Conservation (phyloP, 306 rosid species). For the Hippophae gyantsensis region DNA sequence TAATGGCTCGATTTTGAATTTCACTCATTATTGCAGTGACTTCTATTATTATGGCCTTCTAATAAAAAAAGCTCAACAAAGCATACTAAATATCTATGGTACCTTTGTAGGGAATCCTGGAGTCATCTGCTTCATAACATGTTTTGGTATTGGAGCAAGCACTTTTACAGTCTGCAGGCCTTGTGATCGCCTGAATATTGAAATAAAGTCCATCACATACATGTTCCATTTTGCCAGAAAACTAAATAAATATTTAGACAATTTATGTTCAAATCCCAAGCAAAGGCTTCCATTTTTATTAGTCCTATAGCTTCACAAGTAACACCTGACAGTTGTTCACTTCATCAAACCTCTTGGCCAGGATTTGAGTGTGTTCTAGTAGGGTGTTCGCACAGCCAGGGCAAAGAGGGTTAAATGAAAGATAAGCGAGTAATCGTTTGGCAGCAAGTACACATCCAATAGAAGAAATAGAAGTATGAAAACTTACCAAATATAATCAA, state of each 20-base stretch:
- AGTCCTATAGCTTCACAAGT: too few species aligned
- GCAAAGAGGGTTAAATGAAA: neutral
- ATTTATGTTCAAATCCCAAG: too few species aligned
- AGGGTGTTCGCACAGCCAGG: too few species aligned
- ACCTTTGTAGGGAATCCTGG: slow-evolving; percentile 94
- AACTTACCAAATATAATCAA: slow-evolving; percentile 87
- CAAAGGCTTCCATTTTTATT: too few species aligned
- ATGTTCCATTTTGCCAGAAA: slow-evolving; percentile 7
- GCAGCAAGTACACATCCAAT: slow-evolving; percentile 4
- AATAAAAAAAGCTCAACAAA: slow-evolving; percentile 2
- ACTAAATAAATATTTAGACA: slow-evolving; percentile 10
- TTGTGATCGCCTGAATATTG: slow-evolving; percentile 61
- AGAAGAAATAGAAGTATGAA: slow-evolving; percentile 9
- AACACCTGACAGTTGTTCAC: too few species aligned
- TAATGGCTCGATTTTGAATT: neutral
- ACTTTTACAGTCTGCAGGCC: slow-evolving; percentile 79
- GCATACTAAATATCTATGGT: slow-evolving; percentile 1
- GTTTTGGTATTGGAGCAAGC: slow-evolving; percentile 82
- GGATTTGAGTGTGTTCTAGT: too few species aligned
- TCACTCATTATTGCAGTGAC: neutral
- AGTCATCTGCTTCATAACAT: slow-evolving; percentile 59
- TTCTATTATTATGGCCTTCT: slow-evolving; percentile 3
- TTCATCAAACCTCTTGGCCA: too few species aligned
- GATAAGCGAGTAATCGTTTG: neutral
- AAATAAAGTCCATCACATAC: slow-evolving; percentile 13